Conservation (phyloP, 768 basidiomycete species). For the Mycena epipterygia region DNA sequence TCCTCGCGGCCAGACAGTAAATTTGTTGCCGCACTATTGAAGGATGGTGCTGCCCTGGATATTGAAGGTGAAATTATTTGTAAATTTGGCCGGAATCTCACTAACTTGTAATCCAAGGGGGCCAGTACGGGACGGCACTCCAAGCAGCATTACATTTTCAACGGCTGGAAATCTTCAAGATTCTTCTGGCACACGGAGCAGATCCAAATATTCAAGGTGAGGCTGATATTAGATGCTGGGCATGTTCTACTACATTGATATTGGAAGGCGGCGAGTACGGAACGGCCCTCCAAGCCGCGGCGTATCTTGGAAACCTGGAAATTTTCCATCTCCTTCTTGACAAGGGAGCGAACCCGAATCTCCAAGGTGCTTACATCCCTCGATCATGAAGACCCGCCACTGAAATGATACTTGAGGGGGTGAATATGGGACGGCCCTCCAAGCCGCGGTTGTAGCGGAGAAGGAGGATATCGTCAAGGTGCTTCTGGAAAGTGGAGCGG, state of each 20-base stretch:
- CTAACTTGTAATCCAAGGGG: not conserved
- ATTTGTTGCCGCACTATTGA: not conserved
- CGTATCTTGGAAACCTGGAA: not conserved
- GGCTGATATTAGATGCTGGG: too few relatives aligned
- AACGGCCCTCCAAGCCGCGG: not conserved
- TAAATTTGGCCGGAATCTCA: not conserved
- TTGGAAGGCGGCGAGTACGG: not conserved
- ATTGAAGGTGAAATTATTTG: not conserved
- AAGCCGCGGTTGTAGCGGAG: too few relatives aligned
- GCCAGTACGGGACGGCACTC: conserved; percentile 1
- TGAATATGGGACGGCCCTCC: too few relatives aligned
- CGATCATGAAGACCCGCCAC: too few relatives aligned
- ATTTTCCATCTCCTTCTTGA: not conserved
- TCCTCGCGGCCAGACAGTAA: not conserved
- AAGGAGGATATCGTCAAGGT: too few relatives aligned
- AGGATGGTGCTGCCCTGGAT: not conserved
- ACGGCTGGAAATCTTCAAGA: too few relatives aligned
- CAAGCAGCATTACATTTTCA: not conserved
- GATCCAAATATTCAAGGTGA: not conserved
- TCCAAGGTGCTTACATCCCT: too few relatives aligned
- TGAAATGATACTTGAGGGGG: too few relatives aligned
- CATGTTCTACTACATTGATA: too few relatives aligned
- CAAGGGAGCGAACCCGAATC: too few relatives aligned
- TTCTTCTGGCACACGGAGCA: too few relatives aligned
- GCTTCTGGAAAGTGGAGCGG: too few relatives aligned